Evolutionary conservation across 805 yeast genomes (phyloP).

Genomic region (Yarrowia bubula): DNA sequence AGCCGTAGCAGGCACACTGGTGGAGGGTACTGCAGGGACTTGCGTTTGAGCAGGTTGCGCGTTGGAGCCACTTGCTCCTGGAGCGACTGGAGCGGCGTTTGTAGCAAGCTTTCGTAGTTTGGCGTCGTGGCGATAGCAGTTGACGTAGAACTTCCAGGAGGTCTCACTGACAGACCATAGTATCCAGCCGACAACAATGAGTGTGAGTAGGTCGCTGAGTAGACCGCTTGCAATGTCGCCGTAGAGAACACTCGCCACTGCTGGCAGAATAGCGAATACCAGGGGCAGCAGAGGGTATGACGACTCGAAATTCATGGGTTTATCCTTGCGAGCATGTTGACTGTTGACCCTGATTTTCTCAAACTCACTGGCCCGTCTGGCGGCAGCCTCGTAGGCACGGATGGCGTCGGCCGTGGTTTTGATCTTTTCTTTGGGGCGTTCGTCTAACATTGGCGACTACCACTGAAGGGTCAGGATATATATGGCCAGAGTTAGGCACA

Average conservation of each 20-base stretch:
- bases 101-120: not conserved
- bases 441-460: constrained; percentile 20
- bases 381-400: constrained; percentile 22
- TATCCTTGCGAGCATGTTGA: constrained; percentile 5
- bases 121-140: constrained; percentile 11
- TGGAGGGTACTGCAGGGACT: not conserved
- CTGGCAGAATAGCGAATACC: constrained; percentile 33
- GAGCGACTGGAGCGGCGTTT: not conserved
- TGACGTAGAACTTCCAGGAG: constrained; percentile 32
- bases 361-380: constrained; percentile 19
- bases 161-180: constrained; percentile 33
- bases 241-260: constrained; percentile 28
- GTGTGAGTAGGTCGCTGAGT: constrained; percentile 31
- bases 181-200: constrained; percentile 33
- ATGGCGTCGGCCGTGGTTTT: constrained; percentile 22
- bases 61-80: not conserved
- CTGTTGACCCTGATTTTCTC: constrained; percentile 12
- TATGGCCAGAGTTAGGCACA: constrained; percentile 22
- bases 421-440: constrained; percentile 16
- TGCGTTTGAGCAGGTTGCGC: not conserved
- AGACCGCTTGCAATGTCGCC: constrained; percentile 32
- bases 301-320: constrained; percentile 8
- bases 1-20: not conserved
- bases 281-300: constrained; percentile 26
- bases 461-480: constrained; percentile 5